Evolutionary conservation across 768 basidiomycete genomes (phyloP), one percentile per base, ranked within the genome.

Genomic region (Suillus hirtellus): DNA sequence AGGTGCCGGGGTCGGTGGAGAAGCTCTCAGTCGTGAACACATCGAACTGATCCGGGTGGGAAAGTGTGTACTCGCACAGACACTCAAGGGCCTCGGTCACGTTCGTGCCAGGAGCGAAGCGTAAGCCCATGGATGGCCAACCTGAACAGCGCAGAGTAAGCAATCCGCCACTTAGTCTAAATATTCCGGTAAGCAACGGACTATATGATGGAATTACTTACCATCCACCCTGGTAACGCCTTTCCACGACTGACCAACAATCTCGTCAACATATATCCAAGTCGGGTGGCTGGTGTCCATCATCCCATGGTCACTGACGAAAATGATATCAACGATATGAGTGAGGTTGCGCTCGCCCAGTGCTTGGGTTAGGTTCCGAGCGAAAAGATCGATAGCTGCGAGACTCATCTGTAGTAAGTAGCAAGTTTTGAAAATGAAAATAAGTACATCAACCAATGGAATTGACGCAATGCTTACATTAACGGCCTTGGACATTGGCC

Each of bases 251-350:
- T 85, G 67, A 93, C 89, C 56, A 37, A 58, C 17, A 62, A 94
- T 85, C 66, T 93, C 89, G 71, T 97, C 93, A 60, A 97, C 80
- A 74, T 89, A 92, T 40, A 96, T 76, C 55, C 84, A 81, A 56
- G 89, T 85, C 0, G 88, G 87, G 65, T 90, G 82, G 64, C 86
- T 87, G n/a, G 93, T 96, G 72, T 93, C 91, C 1, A 87, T 89
- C 92, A 94, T 95, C n/a, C 93, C 93, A 68, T 94, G 90, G 71
- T 93, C 92, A 65, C 89, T 90, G 66, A 97, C 94, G 68, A 96
- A 95, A 27, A 96, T 83, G 38, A 96, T 81, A 72, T 97, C 93
- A 14, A 95, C 88, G 21, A 96, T 90, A 53, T 90, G 84, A 1
- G 86, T 87, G 31, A 96, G 81, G 70, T 95, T 93, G 7, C 95